Base-by-base conservation (phyloP, 768 basidiomycete genomes). In the Asterophora lycoperdoides region DNA sequence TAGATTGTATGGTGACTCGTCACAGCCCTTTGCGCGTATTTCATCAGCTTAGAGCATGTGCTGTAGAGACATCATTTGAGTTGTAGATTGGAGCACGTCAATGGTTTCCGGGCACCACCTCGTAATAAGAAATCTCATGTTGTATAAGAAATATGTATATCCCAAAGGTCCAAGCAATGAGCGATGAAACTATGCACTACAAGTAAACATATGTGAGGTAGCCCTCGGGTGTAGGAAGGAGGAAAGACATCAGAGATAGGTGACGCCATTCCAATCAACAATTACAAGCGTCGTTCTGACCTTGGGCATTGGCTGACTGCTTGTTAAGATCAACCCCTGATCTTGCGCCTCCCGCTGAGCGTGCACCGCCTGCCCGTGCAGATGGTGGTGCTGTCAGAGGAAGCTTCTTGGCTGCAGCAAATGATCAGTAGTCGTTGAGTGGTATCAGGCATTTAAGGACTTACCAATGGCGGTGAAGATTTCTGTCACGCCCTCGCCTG, bases 401-500 rank as follows among this genome's bases (percentile, higher is more conserved):
- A n/a, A 92, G 72, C 60, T 91, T 92, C 82, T 90, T 88, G 64
- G 89, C 89, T 92, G 60, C 50, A 47, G 36, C 51, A 45, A 26
- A 48, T 3, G 38, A 48, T 56, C 19, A 53, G 47, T 36, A 20
- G 40, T 38, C 23, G 26, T 29, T 49, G 40, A 32, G 30, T 26
- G 44, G 50, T 38, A 41, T 41, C 34, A 33, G 49, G 18, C 17
- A 38, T 13, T 11, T 14, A 13, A 11, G 15, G 39, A 54, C 82
- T 55, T 58, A 90, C 89, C 91, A 56, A 94, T 92, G 6, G 84
- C 79, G 28, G 82, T 84, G 69, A 94, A 93, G 53, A 94, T 85
- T 44, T 90, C 88, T 36, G 83, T 68, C 11, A 95, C 91, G 51
- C 88, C 89, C 55, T 93, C 85, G 20, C 89, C 91, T 13, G 81